A percentile compares a stretch with the other conserved stretches of the same genome.
Conservation (phyloP, 192 early-diverging fungal genomes). For the Borealophlyctis nickersoniae region DNA sequence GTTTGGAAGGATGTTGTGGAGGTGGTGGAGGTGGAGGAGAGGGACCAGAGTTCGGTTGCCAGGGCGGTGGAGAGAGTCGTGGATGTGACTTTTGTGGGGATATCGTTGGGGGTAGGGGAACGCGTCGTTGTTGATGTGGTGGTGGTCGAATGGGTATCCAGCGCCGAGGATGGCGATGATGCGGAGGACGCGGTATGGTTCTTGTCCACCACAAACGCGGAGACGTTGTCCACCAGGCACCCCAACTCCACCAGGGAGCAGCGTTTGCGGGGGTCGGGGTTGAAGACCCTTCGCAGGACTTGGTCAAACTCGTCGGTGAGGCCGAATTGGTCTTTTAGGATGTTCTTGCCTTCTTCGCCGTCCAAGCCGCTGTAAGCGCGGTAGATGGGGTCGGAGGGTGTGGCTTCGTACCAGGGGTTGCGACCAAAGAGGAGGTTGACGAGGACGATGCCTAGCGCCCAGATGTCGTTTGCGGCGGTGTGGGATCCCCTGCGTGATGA, state of each 20-base stretch:
- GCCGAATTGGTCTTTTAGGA: conserved; percentile 38
- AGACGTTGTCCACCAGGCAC: neutral
- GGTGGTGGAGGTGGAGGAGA: too few relatives aligned
- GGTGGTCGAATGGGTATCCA: too few relatives aligned
- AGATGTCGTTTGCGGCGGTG: conserved; percentile 80
- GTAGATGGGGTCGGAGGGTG: conserved; percentile 71
- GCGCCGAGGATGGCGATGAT: too few relatives aligned
- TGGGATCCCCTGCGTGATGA: conserved; percentile 52
- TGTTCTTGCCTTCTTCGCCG: conserved; percentile 22
- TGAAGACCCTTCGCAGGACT: conserved; percentile 71
- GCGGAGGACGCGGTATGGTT: too few relatives aligned
- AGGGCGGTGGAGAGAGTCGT: too few relatives aligned
- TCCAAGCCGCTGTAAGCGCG: conserved; percentile 41
- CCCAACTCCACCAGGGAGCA: conserved; percentile 12
- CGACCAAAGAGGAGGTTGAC: conserved; percentile 84
- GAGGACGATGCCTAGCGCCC: conserved; percentile 85
- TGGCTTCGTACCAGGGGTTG: conserved; percentile 70
- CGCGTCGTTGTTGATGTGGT: too few relatives aligned
- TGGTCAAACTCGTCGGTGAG: conserved; percentile 66
- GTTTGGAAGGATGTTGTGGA: too few relatives aligned
- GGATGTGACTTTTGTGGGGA: too few relatives aligned
- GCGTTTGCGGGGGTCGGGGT: conserved; percentile 46
- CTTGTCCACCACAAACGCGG: neutral
- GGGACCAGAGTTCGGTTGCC: too few relatives aligned
- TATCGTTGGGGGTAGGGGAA: too few relatives aligned